These are phyloP conservation scores for Ophiostoma fasciatum DNA, from an alignment of 2,329 filamentous ascomycete species.

Conservation along the genomic window DNA sequence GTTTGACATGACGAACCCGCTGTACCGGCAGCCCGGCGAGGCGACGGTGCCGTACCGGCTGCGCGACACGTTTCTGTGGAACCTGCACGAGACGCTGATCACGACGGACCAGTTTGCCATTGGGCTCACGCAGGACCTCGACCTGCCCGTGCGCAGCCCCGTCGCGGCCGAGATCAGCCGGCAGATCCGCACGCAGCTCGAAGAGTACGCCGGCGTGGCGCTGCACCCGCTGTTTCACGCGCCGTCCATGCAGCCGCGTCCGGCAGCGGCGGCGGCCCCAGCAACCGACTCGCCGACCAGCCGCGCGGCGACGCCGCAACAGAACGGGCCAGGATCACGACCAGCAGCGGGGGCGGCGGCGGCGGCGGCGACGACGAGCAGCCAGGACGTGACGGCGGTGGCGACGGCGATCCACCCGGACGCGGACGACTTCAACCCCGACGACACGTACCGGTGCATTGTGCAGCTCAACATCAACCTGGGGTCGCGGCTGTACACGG, in stretches of 20 bases:
- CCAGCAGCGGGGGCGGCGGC: constrained; percentile 4
- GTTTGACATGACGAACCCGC: constrained; percentile 57
- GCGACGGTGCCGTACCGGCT: constrained; percentile 71
- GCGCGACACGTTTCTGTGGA: constrained; percentile 96
- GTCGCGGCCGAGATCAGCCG: constrained; percentile 73
- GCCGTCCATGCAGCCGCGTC: constrained; percentile 4
- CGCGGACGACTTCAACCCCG: constrained; percentile 67
- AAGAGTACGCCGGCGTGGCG: constrained; percentile 90
- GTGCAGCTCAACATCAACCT: constrained; percentile 85
- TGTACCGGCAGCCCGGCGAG: constrained; percentile 70
- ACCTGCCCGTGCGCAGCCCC: constrained; percentile 60
- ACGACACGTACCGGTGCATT: constrained; percentile 90
- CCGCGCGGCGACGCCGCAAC: background rate
- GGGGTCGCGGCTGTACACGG: constrained; percentile 80
- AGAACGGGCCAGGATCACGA: no score
- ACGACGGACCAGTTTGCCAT: constrained; percentile 96
- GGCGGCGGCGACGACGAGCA: background rate
- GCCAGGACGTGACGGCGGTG: constrained; percentile 47
- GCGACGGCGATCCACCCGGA: constrained; percentile 50
- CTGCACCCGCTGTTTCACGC: constrained; percentile 83
- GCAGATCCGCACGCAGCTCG: constrained; percentile 86
- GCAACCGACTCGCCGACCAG: background rate
- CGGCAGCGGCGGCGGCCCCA: background rate
- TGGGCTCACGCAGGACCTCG: constrained; percentile 78
- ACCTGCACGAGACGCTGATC: constrained; percentile 82